Base-by-base conservation (phyloP, 1,284 basidiomycete species). In the Ganoderma boninense region DNA sequence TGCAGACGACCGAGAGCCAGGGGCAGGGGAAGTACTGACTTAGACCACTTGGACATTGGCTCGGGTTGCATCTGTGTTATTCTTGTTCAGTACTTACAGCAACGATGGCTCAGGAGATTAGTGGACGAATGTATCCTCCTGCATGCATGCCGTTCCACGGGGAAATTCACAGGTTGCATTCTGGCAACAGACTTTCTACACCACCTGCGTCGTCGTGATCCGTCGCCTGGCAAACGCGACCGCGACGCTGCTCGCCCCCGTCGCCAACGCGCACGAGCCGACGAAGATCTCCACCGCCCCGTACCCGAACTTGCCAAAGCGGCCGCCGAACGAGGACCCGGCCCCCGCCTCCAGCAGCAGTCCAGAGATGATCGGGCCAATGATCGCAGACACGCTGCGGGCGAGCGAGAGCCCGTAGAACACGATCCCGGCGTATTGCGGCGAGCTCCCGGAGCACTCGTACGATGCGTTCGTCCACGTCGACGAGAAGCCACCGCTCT, bases 401-500 rank as follows among this genome's bases (percentile, higher is more conserved):
- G 73, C 59, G 44, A 76, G 69, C 13, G 73, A 71, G 20, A 74
- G 71, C 26, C 72, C 71, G 1, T 71, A 71, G 65, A 76, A 76
- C 32, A 73, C 72, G 65, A 78, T 70, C 38, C 73, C 72, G 1
- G 74, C 69, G 44, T 74, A 74, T 49, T 78, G 76, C 3, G 70
- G 75, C 49, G 72, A 71, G 62, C 56, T 70, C 0, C 76, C 73
- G 23, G 74, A 74, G 43, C 73, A 77, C 62, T 77, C 77, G 16
- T 67, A 64, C 2, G 77, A 72, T n/a, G 74, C 75, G 23, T 69
- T 70, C n/a, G 73, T 71, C 70, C 76, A 76, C 0, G 76, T 71
- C 4, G 77, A 76, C 14, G 73, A 71, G 72, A 75, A 78, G 8
- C 77, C 76, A 29, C 77, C 77, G 64, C 76, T 77, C 77, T 78